These are phyloP conservation scores for Platismatia glauca DNA, from an alignment of 495 filamentous ascomycete species.

Conservation along the genomic window DNA sequence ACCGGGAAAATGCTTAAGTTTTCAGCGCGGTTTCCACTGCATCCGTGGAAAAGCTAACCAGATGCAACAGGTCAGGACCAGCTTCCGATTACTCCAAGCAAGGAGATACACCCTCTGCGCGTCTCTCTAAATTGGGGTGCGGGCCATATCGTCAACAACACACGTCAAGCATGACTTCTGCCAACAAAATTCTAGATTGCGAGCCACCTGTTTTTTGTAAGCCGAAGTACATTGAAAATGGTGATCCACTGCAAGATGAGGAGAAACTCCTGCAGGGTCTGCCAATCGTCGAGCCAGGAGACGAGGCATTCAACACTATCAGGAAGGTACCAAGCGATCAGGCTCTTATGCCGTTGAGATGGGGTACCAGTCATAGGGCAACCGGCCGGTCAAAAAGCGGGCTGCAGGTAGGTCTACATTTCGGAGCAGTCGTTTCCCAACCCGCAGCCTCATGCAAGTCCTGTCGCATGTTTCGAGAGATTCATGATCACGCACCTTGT, in stretches of 20 bases:
- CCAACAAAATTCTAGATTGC: not conserved
- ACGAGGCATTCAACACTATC: constrained; percentile 5
- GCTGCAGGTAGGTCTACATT: constrained; percentile 5
- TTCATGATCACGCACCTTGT: not conserved
- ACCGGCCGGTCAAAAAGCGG: constrained; percentile 15
- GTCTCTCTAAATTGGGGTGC: not conserved
- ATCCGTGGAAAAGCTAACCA: not conserved
- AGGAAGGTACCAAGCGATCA: constrained; percentile 19
- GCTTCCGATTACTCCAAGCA: not conserved
- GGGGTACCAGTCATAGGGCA: constrained; percentile 13
- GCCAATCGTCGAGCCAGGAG: constrained; percentile 4
- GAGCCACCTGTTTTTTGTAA: not conserved
- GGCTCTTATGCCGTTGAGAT: constrained; percentile 12
- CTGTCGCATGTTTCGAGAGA: not conserved
- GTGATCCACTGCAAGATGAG: constrained; percentile 15
- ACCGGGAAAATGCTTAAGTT: not conserved
- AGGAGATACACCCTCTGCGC: not conserved
- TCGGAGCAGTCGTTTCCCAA: not conserved
- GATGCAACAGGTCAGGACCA: not conserved
- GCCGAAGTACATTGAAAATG: not conserved
- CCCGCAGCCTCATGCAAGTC: not conserved
- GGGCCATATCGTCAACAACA: not conserved
- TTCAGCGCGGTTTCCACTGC: not conserved
- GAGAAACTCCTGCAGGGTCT: constrained; percentile 11
- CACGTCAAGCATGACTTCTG: not conserved